Base-by-base conservation (phyloP, 1,284 basidiomycete genomes). In the Agroathelia rolfsii region DNA sequence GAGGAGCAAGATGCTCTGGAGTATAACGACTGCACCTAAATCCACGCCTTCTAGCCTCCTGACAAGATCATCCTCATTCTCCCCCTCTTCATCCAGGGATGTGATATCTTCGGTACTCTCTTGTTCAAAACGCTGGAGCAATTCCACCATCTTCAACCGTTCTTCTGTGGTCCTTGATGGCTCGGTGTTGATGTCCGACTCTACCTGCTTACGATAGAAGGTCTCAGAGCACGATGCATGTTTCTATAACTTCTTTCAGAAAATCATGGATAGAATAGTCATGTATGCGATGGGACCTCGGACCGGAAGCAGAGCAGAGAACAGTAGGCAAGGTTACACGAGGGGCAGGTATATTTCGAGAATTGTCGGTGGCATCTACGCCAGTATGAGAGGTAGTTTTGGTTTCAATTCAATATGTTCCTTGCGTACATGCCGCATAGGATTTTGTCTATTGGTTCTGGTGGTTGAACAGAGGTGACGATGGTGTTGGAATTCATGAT, bases 261-360 rank as follows among this genome's bases (percentile, higher is more conserved):
- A 4, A 18, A 36, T 15, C 9, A 35, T 12, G 12, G 21, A 12
- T 16, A 19, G 24, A 9, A 11, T 15, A 5, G 24, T 17, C 24
- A 24, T 22, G 11, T 24, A 24, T 9, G 9, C 21, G 24, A 19
- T 6, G 5, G 5, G 50, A 77, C 80, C 56, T 74, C 62, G 18
- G 78, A 77, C 21, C 77, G 73, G 55, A 84, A 89, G 52, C 85
- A 89, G 9, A 62, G 60, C 24, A 88, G 52, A 11, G 81, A 82
- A 55, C 85, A 89, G 45, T 88, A 88, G 0, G 69, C 69, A 10
- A 81, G 56, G 47, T 88, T 88, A 58, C 86, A 89, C 12, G 61
- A 62, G 17, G 86, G 79, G 43, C 85, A 89, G 0, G 74, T 78
- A 51, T 89, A 89, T 47, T 73, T 75, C 6, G 79, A 70, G 43